A percentile compares a stretch with the other conserved stretches of the same genome.
Conservation (phyloP, 2,329 filamentous ascomycete genomes). For the Fonsecaea nubica region DNA sequence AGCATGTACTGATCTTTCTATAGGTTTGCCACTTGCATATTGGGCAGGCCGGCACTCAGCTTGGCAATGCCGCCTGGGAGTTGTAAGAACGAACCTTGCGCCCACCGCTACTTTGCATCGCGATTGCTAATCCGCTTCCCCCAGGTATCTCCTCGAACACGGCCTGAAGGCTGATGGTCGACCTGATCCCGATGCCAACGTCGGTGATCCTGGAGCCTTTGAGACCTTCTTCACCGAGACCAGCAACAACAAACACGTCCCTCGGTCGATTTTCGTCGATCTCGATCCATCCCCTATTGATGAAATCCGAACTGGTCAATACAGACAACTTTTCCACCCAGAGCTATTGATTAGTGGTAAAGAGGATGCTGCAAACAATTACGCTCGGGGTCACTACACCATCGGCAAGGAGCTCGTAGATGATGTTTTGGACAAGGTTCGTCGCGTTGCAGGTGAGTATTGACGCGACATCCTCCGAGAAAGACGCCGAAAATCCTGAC, state of each 20-base stretch:
- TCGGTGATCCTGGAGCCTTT: slow-evolving; percentile 63
- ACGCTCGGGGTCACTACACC: slow-evolving; percentile 72
- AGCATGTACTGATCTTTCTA: slow-evolving; percentile 1
- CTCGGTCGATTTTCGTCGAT: slow-evolving; percentile 71
- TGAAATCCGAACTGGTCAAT: slow-evolving; percentile 69
- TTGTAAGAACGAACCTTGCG: slow-evolving; percentile 58
- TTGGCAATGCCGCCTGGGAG: slow-evolving; percentile 73
- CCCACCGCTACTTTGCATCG: slow-evolving; percentile 43
- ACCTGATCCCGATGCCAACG: slow-evolving; percentile 61
- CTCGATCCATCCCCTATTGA: slow-evolving; percentile 71
- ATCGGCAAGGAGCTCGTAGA: slow-evolving; percentile 72
- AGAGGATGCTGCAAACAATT: slow-evolving; percentile 74
- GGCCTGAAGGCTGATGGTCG: slow-evolving; percentile 67
- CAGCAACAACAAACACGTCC: slow-evolving; percentile 69
- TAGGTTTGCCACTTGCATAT: slow-evolving; percentile 72
- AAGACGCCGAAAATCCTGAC: slow-evolving; percentile 30
- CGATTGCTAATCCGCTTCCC: slow-evolving; percentile 31
- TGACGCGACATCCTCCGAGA: background rate
- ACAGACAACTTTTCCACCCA: slow-evolving; percentile 70
- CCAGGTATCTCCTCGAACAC: slow-evolving; percentile 70
- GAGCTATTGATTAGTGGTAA: slow-evolving; percentile 71
- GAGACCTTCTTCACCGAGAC: slow-evolving; percentile 73
- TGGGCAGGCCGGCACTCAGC: slow-evolving; percentile 71
- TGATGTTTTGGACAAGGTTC: slow-evolving; percentile 68
- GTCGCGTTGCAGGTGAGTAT: slow-evolving; percentile 65